A percentile compares a stretch with the other conserved stretches of the same genome.
phyloP scores from a whole-genome alignment of 495 filamentous ascomycete genomes.

The Tuber microsphaerosporum region DNA sequence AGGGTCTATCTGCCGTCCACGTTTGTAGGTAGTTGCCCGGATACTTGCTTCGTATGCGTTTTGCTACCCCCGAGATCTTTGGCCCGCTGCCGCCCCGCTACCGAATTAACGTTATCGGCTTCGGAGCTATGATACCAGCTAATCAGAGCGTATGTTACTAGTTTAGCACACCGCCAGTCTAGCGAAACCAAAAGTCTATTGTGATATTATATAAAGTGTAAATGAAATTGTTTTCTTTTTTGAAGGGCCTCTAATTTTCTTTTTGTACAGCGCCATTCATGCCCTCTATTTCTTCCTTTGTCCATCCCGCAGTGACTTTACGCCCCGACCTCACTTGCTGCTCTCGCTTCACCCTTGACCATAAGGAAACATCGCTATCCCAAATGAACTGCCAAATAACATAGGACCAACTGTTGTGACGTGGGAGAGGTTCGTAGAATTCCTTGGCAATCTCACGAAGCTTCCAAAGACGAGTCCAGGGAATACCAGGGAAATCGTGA shows the following conservation, averaged over 20 bases:
- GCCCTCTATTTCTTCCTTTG: conserved; percentile 52
- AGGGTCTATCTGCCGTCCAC: background rate
- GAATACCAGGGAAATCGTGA: conserved; percentile 95
- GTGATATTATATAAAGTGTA: background rate
- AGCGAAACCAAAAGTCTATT: background rate
- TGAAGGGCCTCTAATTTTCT: background rate
- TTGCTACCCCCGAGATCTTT: background rate
- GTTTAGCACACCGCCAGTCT: background rate
- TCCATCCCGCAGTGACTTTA: conserved; percentile 54
- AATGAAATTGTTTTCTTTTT: conserved; percentile 8
- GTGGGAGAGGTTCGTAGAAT: conserved; percentile 84
- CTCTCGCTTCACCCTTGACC: conserved; percentile 86
- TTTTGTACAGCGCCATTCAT: background rate
- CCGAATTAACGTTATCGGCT: background rate
- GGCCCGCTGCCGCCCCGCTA: background rate
- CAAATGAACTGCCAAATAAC: conserved; percentile 93
- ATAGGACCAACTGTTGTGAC: conserved; percentile 80
- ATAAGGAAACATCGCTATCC: conserved; percentile 78
- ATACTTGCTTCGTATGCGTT: background rate
- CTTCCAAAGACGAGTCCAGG: conserved; percentile 75
- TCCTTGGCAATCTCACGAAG: conserved; percentile 76
- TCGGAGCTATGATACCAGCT: background rate
- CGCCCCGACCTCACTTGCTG: conserved; percentile 52
- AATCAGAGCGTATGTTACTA: background rate
- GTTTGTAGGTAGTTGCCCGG: background rate